Percentiles rank a stretch among this genome's conserved stretches.
These are phyloP conservation scores for Aspergillus homomorphus DNA, from an alignment of 495 filamentous ascomycete species.

Conservation along the genomic window DNA sequence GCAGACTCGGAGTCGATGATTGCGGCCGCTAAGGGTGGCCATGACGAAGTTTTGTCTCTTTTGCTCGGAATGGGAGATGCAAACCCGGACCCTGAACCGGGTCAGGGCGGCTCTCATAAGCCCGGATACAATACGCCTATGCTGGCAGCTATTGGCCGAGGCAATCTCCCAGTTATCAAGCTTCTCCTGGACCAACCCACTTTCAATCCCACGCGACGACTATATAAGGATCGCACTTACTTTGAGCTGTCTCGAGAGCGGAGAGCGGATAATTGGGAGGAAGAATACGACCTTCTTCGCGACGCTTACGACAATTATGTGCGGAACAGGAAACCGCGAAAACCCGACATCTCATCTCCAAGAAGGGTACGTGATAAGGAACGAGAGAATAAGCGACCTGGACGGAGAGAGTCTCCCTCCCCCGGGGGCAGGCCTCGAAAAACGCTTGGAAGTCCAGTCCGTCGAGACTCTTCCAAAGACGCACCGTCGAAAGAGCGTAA, in stretches of 20 bases:
- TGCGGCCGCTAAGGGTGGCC: conserved; percentile 87
- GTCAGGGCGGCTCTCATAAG: conserved; percentile 43
- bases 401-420: conserved; percentile 48
- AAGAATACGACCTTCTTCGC: conserved; percentile 80
- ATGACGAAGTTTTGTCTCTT: conserved; percentile 79
- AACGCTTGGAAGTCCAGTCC: conserved; percentile 32
- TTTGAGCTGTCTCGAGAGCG: conserved; percentile 78
- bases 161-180: conserved; percentile 76
- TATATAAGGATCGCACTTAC: conserved; percentile 69
- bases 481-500: conserved; percentile 31
- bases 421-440: conserved; percentile 47
- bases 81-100: conserved; percentile 74
- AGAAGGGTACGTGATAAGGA: conserved; percentile 58
- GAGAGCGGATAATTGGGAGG: conserved; percentile 82
- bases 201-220: conserved; percentile 72
- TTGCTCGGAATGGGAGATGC: conserved; percentile 77
- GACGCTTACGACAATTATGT: conserved; percentile 67
- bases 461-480: conserved; percentile 33
- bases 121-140: conserved; percentile 77
- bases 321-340: conserved; percentile 42
- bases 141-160: conserved; percentile 87
- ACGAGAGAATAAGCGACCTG: conserved; percentile 46
- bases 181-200: conserved; percentile 72
- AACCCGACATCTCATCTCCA: conserved; percentile 48
- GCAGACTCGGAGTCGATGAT: conserved; percentile 84